Base-by-base conservation (phyloP, 192 early-diverging fungal species). In the Phlyctochytrium planicorne region DNA sequence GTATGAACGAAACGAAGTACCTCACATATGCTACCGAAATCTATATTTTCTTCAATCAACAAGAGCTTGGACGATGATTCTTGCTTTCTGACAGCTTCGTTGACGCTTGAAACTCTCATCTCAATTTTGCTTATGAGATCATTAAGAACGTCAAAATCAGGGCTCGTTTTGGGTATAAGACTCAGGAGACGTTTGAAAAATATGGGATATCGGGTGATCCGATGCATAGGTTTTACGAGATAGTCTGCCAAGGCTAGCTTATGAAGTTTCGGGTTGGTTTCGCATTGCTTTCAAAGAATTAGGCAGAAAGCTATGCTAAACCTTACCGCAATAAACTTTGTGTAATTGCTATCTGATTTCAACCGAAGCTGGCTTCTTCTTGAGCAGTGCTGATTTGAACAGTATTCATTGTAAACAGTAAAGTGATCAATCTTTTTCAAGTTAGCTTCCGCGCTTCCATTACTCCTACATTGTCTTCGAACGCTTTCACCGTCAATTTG, bases 141-240 rank as follows among this genome's bases (percentile, higher is more conserved):
- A 40, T 75, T 75, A 34, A 83, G 57, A 3, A 55, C 36, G 27
- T 70, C 60, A 59, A 69, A 63, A 35, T 76, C 74, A 6, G 31
- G 63, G 1, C 56, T 20, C 4, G 34, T 59, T 53, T 65, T 70
- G 1, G 60, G 36, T 12, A 67, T 34, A 30, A 67, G 52, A 16
- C 74, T 60, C 27, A 77, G 31, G 36, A 83, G 60, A 47, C 82
- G 57, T 37, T 83, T 83, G 30, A 83, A 74, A 23, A 83, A 59
- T 14, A 83, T 63, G 10, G 82, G 82, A 60, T 82, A 81, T 35
- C 82, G 60, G 25, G 82, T 83, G 31, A 83, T 73, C 37, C 77
- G 66, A 36, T 83, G 82, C 80, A 83, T 82, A 2, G 82, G 82
- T 53, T 81, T 83, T 24, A 80, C 69, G 3, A 83, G 56, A 47